Base-by-base conservation (phyloP, 345 rosid species). In the Eucalyptus shirleyi region DNA sequence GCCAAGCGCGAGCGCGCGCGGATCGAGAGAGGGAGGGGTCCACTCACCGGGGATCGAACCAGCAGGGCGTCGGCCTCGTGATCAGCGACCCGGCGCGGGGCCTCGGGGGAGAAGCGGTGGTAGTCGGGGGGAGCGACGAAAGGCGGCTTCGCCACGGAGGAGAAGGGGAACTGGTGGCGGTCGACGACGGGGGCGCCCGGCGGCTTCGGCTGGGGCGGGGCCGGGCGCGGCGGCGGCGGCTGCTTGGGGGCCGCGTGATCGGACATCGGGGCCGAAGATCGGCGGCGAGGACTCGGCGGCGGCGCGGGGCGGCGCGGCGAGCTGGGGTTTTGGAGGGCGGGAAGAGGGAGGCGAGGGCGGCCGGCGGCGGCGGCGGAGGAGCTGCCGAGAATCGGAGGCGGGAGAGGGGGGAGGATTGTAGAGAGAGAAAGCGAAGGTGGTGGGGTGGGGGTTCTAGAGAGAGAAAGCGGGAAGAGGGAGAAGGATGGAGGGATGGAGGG, bases 111-210 rank as follows among this genome's bases (percentile, higher is more conserved):
- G 90, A 98, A 96, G 59, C 95, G 94, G 92, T 96, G 99, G 88
- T 96, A 95, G 92, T 96, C 98, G 10, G 91, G 96, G 28, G 98
- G 94, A 89, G 94, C 90, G 88, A 91, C 89, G 89, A 97, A 93
- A 12, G 98, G 96, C 89, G 98, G 98, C 92, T 94, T 96, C 94
- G 59, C 59, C 59, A 92, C 94, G 87, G 96, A 92, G 26, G 97
- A 91, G 87, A 94, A 88, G 30, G 96, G 94, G 59, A 94, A 94
- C 90, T 94, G 96, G 86, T 94, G 96, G 86, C 95, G 93, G 83
- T 92, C 59, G 2, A 53, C 94, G 23, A 92, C 87, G 47, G 94
- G 89, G 47, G 93, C 86, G 34, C 86, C 91, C 56, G 81, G 88
- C 49, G 86, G 80, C 87, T 89, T 51, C 87, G 91, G 28, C 67